These are phyloP conservation scores for Lepiota brunneoincarnata DNA, from an alignment of 768 basidiomycete species.

Conservation along the genomic window DNA sequence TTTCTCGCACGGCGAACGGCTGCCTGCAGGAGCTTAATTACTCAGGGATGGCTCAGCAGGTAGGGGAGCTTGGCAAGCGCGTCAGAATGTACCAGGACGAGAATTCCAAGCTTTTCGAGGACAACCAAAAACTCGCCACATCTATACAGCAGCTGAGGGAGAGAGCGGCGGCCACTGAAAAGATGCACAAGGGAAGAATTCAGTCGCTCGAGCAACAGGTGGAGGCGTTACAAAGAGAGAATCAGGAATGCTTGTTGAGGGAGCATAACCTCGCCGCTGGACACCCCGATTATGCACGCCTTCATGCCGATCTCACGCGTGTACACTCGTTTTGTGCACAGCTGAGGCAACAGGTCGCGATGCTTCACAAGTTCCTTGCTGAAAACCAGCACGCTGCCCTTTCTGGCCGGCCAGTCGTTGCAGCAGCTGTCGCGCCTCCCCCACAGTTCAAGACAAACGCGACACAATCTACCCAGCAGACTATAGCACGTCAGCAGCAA, in stretches of 20 bases:
- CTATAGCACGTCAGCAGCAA: conserved; percentile 6
- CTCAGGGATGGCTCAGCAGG: conserved; percentile 35
- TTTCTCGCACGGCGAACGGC: conserved; percentile 41
- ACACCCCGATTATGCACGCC: conserved; percentile 4
- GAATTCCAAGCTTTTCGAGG: conserved; percentile 36
- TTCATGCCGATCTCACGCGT: conserved; percentile 8
- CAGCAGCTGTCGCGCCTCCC: neutral
- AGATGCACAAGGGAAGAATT: conserved; percentile 18
- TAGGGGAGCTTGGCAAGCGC: conserved; percentile 32
- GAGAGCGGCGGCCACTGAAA: conserved; percentile 14
- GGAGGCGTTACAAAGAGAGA: conserved; percentile 1
- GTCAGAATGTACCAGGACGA: conserved; percentile 31
- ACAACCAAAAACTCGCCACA: conserved; percentile 31
- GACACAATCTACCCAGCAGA: conserved; percentile 1
- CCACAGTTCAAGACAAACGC: neutral
- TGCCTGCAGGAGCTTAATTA: conserved; percentile 48
- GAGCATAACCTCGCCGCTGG: conserved; percentile 5
- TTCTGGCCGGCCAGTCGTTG: neutral
- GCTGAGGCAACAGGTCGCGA: neutral
- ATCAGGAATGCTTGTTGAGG: conserved; percentile 1
- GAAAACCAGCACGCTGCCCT: neutral
- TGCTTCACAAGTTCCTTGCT: neutral
- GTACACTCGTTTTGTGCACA: neutral
- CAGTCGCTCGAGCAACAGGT: conserved; percentile 7
- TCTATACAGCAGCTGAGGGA: conserved; percentile 21